Evolutionary conservation across 2,329 filamentous ascomycete species (phyloP).

Genomic region (Phoma herbarum): DNA sequence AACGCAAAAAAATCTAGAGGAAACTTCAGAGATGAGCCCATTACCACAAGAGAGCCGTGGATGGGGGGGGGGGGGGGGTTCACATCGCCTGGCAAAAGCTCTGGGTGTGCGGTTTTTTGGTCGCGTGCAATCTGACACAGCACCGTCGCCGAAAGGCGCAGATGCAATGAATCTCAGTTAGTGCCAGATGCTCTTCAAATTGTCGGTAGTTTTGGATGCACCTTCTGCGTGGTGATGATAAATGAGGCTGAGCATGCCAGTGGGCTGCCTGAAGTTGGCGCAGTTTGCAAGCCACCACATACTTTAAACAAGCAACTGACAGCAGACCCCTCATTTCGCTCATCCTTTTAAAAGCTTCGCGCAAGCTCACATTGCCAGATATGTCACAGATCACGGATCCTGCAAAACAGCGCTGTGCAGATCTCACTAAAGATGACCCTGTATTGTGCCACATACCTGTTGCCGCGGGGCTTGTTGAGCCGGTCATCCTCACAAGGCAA

Average conservation of each 20-base stretch:
- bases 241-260: slow-evolving; percentile 2
- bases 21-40: no score
- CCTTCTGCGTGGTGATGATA: background rate
- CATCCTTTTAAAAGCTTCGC: no score
- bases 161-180: no score
- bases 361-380: background rate
- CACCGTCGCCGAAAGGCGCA: background rate
- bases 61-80: no score
- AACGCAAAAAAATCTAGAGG: no score
- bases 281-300: slow-evolving; percentile 8
- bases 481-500: slow-evolving; percentile 12
- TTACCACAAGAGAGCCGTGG: no score
- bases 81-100: no score
- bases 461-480: slow-evolving; percentile 12
- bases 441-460: slow-evolving; percentile 2
- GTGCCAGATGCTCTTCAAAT: no score
- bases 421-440: slow-evolving; percentile 10
- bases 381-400: slow-evolving; percentile 10
- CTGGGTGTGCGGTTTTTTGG: no score
- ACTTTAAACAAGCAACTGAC: background rate
- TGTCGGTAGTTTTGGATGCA: background rate
- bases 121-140: no score
- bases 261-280: slow-evolving; percentile 13
- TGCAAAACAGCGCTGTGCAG: slow-evolving; percentile 7
- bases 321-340: background rate